These are phyloP conservation scores for Ilyonectria sp. DNA, from an alignment of 2,329 filamentous ascomycete genomes.

Conservation along the genomic window DNA sequence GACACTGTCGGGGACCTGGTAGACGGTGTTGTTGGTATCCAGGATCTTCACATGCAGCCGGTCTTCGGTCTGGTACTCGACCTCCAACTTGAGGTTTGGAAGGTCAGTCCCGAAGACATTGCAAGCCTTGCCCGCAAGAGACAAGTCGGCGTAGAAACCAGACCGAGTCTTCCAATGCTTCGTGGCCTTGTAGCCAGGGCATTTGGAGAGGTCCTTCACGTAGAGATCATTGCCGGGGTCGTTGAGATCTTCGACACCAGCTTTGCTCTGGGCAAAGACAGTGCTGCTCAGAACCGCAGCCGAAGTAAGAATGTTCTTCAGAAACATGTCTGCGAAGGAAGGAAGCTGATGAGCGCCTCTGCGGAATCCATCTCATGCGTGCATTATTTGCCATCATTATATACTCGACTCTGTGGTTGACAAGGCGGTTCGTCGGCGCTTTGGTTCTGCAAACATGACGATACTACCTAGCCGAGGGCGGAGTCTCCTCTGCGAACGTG, in stretches of 20 bases:
- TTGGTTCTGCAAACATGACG: not conserved
- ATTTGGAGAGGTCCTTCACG: slow-evolving; percentile 54
- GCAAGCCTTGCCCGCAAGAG: slow-evolving; percentile 78
- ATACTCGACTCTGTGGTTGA: slow-evolving; percentile 11
- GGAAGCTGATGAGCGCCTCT: not conserved
- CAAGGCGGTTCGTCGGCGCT: not conserved
- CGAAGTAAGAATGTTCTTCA: slow-evolving; percentile 37
- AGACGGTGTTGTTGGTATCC: slow-evolving; percentile 78
- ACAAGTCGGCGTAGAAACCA: slow-evolving; percentile 78
- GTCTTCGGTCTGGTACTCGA: slow-evolving; percentile 64
- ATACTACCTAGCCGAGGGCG: slow-evolving; percentile 15
- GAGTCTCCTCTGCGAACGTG: slow-evolving; percentile 28
- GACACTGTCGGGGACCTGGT: slow-evolving; percentile 80
- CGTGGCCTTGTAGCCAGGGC: slow-evolving; percentile 78
- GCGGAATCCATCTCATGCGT: not conserved
- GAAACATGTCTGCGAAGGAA: slow-evolving; percentile 28
- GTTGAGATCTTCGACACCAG: slow-evolving; percentile 35
- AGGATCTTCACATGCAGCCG: slow-evolving; percentile 80
- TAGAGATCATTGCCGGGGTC: slow-evolving; percentile 38
- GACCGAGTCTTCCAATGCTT: slow-evolving; percentile 68
- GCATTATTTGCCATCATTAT: slow-evolving; percentile 18
- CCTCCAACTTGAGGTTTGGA: slow-evolving; percentile 74
- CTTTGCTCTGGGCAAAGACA: slow-evolving; percentile 40
- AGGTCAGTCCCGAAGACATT: slow-evolving; percentile 86
- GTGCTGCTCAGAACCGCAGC: slow-evolving; percentile 32